Base-by-base conservation (phyloP, 805 yeast species). In the Naumovozyma baii region DNA sequence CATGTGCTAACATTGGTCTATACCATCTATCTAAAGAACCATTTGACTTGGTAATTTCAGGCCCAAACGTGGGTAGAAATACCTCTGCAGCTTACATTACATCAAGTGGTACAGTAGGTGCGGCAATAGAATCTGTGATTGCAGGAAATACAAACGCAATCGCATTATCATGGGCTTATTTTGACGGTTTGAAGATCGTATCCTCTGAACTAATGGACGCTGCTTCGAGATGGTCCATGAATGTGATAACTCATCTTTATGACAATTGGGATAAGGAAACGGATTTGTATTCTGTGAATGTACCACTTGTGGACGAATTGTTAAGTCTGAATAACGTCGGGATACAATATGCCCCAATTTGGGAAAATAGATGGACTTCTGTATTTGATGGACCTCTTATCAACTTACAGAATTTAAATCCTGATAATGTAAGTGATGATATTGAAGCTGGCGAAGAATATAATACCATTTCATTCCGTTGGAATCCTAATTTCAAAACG, bases 1-100 rank as follows among this genome's bases (percentile, higher is more conserved):
- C 95, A 2, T 86, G 96, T 62, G 73, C 94, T 3, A 95, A 90
- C 61, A 75, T 92, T 40, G 98, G 96, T 2, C 62, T 84, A 33
- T 79, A 85, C 52, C 86, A 85, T 54, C 58, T 87, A 40, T 68
- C 72, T 42, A 59, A 66, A 17, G 66, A 71, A 34, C 63, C 66
- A 1, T 76, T 88, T 17, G 96, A 92, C 61, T 65, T 90, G 43
- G 96, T 92, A 4, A 60, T 92, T 17, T 83, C 95, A 40, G 98
- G 98, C 1, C 98, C 98, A 5, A 92, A 92, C 57, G 90, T 82
- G 49, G 98, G 98, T 17, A 76, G 95, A 55, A 92, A 92, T 61
- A 79, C 95, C 2, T 77, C 90, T 18, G 86, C 94, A 4, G 74
- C 90, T 34, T 92, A 87, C 60, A 83, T 87, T 40, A 72, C 92